Evolutionary conservation across 140 eudicot species (phyloP), one percentile per base, ranked within the genome.

Genomic region (Senecio squalidus): DNA sequence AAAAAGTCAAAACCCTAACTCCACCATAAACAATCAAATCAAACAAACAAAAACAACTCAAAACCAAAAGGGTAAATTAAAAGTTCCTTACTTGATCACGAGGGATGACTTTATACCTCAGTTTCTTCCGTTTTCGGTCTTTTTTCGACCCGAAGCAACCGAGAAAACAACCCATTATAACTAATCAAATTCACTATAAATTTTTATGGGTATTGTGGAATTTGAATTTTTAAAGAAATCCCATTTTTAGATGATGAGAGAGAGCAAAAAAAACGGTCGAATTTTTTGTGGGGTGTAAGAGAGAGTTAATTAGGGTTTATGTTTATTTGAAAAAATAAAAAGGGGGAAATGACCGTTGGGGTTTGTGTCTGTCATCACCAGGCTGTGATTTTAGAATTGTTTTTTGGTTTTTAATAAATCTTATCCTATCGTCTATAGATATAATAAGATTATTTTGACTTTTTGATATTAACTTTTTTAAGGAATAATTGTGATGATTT

Each of bases 131-230:
- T 31, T 61, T 86, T 4, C 53, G 70, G 24, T 81, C 84, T 56
- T 86, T 89, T 3, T 84, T 86, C 2, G 76, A 78, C 54, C 92
- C 94, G 40, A 92, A 92, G 63, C 98, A 92, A 16, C 82, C 96
- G 62, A 79, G 92, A 84, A 92, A 92, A 78, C 98, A 92, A 18
- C 96, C 96, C 98, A 92, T 10, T 36, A 4, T 9, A 9, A n/a
- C 13, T 9, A 33, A 36, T n/a, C 34, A 25, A 24, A 54, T 53
- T 59, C 66, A 58, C 23, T 58, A 55, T 40, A 31, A 5, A 46
- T 17, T 11, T 39, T 52, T 4, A 22, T 40, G 43, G 64, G 72
- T 6, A 33, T 28, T n/a, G n/a, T n/a, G n/a, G n/a, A n/a, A n/a
- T 56, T 20, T 31, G 33, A 62, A 28, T 26, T 53, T 50, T 21